Percentiles rank a stretch among this genome's conserved stretches.
These are phyloP conservation scores for Pyracantha coccinea DNA, from an alignment of 331 rosid species.

Conservation along the genomic window DNA sequence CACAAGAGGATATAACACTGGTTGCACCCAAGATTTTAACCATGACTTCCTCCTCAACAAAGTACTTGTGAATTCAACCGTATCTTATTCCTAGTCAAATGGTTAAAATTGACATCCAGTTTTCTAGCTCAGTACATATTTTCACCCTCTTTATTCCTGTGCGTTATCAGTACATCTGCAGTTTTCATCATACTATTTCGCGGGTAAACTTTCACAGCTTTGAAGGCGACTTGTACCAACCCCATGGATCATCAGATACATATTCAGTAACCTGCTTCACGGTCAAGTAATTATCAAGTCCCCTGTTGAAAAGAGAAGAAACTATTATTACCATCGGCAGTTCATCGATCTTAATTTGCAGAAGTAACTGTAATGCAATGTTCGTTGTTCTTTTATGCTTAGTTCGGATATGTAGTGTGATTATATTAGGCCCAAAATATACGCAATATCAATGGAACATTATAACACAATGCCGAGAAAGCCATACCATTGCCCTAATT, in stretches of 20 bases:
- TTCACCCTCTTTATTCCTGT: constrained; percentile 11
- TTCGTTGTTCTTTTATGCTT: neutral
- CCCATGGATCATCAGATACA: constrained; percentile 83
- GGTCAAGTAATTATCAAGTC: constrained; percentile 80
- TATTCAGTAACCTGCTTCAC: constrained; percentile 94
- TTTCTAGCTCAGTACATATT: neutral
- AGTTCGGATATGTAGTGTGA: neutral
- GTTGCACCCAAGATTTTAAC: too few relatives aligned
- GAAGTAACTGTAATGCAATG: neutral
- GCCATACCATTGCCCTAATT: constrained; percentile 88
- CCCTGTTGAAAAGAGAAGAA: constrained; percentile 43
- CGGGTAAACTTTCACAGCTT: constrained; percentile 41
- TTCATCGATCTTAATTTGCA: neutral
- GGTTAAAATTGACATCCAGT: neutral
- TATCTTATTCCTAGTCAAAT: neutral
- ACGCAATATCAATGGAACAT: neutral
- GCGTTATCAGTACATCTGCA: neutral
- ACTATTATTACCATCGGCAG: neutral
- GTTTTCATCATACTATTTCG: neutral
- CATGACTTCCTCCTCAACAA: neutral
- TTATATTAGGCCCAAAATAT: too few relatives aligned
- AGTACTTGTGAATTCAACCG: neutral
- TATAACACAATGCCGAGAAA: neutral
- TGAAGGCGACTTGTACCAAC: constrained; percentile 88
- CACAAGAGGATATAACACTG: too few relatives aligned